phyloP scores from a whole-genome alignment of 1,139 yeast species.

The Geotrichum restrictum region DNA sequence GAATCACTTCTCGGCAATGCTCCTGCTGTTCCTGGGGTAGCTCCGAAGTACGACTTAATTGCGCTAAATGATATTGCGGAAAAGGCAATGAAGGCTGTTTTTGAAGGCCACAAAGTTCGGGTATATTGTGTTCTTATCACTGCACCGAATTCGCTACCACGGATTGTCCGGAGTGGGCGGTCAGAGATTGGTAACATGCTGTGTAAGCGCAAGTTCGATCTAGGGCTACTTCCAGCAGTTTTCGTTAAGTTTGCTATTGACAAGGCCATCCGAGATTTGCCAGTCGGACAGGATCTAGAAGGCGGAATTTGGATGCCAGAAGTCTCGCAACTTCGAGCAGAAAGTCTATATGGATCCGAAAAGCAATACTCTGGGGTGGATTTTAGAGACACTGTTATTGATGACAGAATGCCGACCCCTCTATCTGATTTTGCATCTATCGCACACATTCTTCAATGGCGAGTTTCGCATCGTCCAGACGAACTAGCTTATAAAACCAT shows the following conservation, averaged over 20 bases:
- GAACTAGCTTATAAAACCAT: slow-evolving; percentile 75
- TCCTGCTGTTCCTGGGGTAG: slow-evolving; percentile 57
- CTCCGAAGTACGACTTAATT: slow-evolving; percentile 53
- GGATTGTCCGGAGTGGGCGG: slow-evolving; percentile 78
- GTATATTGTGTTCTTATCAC: slow-evolving; percentile 80
- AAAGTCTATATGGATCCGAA: slow-evolving; percentile 48
- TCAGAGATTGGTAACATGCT: slow-evolving; percentile 91
- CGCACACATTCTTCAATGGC: slow-evolving; percentile 70
- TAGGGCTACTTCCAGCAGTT: slow-evolving; percentile 70
- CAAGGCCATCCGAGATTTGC: slow-evolving; percentile 62
- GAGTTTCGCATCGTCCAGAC: slow-evolving; percentile 72
- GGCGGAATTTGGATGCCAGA: slow-evolving; percentile 87
- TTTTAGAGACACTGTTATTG: slow-evolving; percentile 66
- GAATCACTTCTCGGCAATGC: slow-evolving; percentile 70
- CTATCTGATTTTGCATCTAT: slow-evolving; percentile 70
- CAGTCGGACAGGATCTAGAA: slow-evolving; percentile 70
- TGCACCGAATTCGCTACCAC: slow-evolving; percentile 77
- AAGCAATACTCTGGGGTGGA: slow-evolving; percentile 77
- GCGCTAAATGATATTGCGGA: slow-evolving; percentile 70
- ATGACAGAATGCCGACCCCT: slow-evolving; percentile 70
- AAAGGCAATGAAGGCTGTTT: slow-evolving; percentile 65
- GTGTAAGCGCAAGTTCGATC: slow-evolving; percentile 74
- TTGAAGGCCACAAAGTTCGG: slow-evolving; percentile 67
- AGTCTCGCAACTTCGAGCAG: slow-evolving; percentile 56
- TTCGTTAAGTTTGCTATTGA: slow-evolving; percentile 77